These are phyloP conservation scores for Suillus hirtellus DNA, from an alignment of 768 basidiomycete genomes.

Conservation along the genomic window DNA sequence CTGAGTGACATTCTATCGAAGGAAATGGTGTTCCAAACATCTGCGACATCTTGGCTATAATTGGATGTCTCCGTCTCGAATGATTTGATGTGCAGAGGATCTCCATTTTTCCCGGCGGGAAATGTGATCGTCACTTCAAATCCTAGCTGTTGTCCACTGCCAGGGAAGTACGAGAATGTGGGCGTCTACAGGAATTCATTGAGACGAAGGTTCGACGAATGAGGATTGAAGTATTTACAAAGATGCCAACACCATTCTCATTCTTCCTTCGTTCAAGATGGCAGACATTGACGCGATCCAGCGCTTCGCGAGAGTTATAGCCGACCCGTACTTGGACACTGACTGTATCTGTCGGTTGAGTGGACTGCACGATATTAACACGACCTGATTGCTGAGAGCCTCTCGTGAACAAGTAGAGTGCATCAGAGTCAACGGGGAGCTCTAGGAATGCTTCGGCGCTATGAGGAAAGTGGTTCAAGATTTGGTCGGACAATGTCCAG, in stretches of 20 bases:
- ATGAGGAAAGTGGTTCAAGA: constrained; percentile 20
- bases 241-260: constrained; percentile 34
- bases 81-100: constrained; percentile 36
- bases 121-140: constrained; percentile 41
- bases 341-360: constrained; percentile 27
- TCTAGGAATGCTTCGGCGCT: constrained; percentile 30
- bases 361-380: constrained; percentile 32
- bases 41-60: constrained; percentile 38
- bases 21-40: constrained; percentile 33
- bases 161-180: constrained; percentile 11
- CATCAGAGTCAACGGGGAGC: constrained; percentile 33
- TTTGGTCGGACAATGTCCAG: constrained; percentile 18
- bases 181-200: constrained; percentile 34
- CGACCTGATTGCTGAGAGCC: constrained; percentile 30
- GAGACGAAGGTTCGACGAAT: not conserved
- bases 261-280: constrained; percentile 24
- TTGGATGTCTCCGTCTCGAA: constrained; percentile 45
- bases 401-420: constrained; percentile 31
- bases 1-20: constrained; percentile 40
- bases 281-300: constrained; percentile 32
- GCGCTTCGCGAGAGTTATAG: constrained; percentile 18
- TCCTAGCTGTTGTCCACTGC: constrained; percentile 20
- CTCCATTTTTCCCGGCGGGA: constrained; percentile 29
- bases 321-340: constrained; percentile 31
- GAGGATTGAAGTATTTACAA: constrained; percentile 25